Evolutionary conservation across 768 basidiomycete genomes (phyloP), one percentile per base, ranked within the genome.

Genomic region (Clitopilus passeckerianus): DNA sequence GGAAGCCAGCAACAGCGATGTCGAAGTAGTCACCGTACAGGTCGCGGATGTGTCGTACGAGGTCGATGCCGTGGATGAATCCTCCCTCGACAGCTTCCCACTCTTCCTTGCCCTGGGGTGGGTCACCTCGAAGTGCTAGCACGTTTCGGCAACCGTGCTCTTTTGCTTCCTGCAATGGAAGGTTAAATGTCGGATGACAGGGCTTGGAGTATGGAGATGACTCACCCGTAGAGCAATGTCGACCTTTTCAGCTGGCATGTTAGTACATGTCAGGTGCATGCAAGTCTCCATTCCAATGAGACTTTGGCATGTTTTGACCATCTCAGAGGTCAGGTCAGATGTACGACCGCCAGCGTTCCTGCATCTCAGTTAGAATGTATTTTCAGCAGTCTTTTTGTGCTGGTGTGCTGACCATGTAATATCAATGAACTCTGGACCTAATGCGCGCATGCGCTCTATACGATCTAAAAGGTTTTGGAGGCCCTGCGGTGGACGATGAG

Each of bases 181-280:
- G 35, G 22, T 33, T 22, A 20, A 50, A 10, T n/a, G 46, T 50
- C 46, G 46, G 46, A 41, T n/a, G 37, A 41, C 37, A 41, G n/a
- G 12, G 37, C 12, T 41, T 41, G 12, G 7, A 7, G 15, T 7
- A 7, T 7, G 46, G 58, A 54, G 50, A 57, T 34, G 43, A 43
- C 90, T 64, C 67, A 98, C 96, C 70, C 81, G 75, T 50, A 99
- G 75, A 33, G 96, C 95, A 66, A 88, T 85, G 74, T 97, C 95
- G 20, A 99, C 90, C 70, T 98, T 98, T 71, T 91, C 89, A 68
- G 82, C 81, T n/a, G 94, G 93, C 94, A 99, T 97, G 75, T 96
- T 97, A 54, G 97, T 98, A 70, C 97, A 98, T 50, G 96, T 98
- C 65, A 99, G 74, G 74, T 99, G 97, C 93, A 99, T 94, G 76